Evolutionary conservation across 352 stramenopile species (phyloP).

Genomic region (Pythium aristosporum): DNA sequence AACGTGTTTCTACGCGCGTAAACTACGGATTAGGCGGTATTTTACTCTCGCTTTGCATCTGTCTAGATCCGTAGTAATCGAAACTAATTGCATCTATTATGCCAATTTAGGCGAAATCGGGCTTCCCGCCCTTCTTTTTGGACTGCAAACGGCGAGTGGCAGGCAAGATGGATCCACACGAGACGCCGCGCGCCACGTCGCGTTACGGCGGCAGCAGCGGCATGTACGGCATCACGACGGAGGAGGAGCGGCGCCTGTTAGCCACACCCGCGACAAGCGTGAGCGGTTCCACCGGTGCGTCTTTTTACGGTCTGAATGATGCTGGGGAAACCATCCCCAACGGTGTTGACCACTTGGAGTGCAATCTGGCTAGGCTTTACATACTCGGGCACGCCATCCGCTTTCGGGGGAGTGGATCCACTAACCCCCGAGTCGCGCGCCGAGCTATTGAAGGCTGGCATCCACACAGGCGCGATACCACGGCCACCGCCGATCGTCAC

Average conservation of each 20-base stretch:
- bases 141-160: not conserved
- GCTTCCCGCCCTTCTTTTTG: slow-evolving; percentile 16
- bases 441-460: slow-evolving; percentile 23
- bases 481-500: slow-evolving; percentile 16
- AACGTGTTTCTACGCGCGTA: not conserved
- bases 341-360: not conserved
- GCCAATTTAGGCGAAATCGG: not conserved
- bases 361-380: slow-evolving; percentile 10
- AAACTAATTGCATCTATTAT: not conserved
- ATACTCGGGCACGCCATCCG: slow-evolving; percentile 21
- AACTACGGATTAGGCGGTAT: not conserved
- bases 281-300: slow-evolving; percentile 17
- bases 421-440: slow-evolving; percentile 30
- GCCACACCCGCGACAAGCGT: slow-evolving; percentile 20
- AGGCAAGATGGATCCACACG: slow-evolving; percentile 19
- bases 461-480: slow-evolving; percentile 21
- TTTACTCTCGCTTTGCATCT: not conserved
- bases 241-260: slow-evolving; percentile 24
- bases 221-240: slow-evolving; percentile 24
- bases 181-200: slow-evolving; percentile 20
- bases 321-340: not conserved
- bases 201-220: slow-evolving; percentile 7
- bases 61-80: not conserved
- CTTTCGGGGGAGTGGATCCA: slow-evolving; percentile 24
- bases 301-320: not conserved